Evolutionary conservation across 78 protist genomes (phyloP).

Genomic region (Monosiga brevicollis): DNA sequence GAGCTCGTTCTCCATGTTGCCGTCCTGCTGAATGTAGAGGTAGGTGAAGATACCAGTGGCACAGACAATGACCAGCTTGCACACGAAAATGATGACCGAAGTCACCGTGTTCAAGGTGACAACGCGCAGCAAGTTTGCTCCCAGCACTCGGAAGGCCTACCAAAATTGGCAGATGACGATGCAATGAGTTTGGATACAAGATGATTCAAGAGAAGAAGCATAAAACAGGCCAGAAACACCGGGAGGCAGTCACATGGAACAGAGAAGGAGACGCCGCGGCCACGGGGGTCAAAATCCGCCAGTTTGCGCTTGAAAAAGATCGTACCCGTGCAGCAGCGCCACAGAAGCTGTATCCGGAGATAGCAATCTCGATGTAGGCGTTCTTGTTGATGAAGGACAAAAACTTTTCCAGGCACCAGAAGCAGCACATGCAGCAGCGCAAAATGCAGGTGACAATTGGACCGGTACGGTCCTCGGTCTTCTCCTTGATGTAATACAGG

Average conservation of each 20-base stretch:
- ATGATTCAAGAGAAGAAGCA: too few relatives aligned
- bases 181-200: too few relatives aligned
- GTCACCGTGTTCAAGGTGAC: constrained; percentile 21
- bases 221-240: too few relatives aligned
- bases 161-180: too few relatives aligned
- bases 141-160: constrained; percentile 22
- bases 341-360: constrained; percentile 36
- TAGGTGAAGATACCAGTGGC: background rate
- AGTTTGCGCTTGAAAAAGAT: too few relatives aligned
- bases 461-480: background rate
- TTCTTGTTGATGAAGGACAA: constrained; percentile 41
- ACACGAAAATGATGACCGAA: constrained; percentile 27
- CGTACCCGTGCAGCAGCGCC: constrained; percentile 4
- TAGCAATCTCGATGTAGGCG: constrained; percentile 58
- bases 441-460: background rate
- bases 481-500: background rate
- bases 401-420: constrained; percentile 49
- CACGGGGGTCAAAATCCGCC: too few relatives aligned
- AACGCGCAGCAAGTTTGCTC: constrained; percentile 29
- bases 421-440: background rate
- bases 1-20: background rate
- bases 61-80: constrained; percentile 24
- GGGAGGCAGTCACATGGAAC: too few relatives aligned
- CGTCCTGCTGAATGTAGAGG: background rate
- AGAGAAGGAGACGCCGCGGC: too few relatives aligned